Evolutionary conservation across 768 basidiomycete genomes (phyloP).

Genomic region (Russula virescens): DNA sequence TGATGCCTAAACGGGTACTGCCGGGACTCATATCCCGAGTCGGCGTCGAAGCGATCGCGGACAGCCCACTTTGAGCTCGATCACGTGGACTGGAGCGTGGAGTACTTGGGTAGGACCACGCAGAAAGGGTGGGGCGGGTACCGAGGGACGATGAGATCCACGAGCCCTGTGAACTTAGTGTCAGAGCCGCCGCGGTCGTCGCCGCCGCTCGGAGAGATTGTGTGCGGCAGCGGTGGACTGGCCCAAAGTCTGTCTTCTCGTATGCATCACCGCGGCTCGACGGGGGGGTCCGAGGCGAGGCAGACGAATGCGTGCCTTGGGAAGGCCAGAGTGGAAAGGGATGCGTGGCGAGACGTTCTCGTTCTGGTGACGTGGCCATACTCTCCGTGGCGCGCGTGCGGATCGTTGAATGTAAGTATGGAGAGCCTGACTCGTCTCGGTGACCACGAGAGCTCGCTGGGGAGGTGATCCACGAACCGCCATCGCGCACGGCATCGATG

Average conservation of each 20-base stretch:
- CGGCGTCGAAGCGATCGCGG: constrained; percentile 32
- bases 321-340: constrained; percentile 57
- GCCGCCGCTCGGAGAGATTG: constrained; percentile 41
- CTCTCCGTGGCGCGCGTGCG: constrained; percentile 42
- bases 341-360: constrained; percentile 30
- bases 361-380: constrained; percentile 28
- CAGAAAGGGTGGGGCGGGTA: constrained; percentile 51
- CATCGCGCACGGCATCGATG: constrained; percentile 65
- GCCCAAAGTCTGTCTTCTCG: constrained; percentile 44
- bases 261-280: constrained; percentile 41
- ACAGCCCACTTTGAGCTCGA: constrained; percentile 23
- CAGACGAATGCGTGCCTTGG: constrained; percentile 34
- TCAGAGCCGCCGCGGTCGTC: constrained; percentile 35
- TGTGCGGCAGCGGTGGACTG: constrained; percentile 53
- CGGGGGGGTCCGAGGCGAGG: constrained; percentile 48
- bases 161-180: constrained; percentile 62
- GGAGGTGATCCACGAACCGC: constrained; percentile 78
- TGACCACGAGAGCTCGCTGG: constrained; percentile 43
- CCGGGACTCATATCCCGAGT: constrained; percentile 38
- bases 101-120: constrained; percentile 58
- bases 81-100: too few species aligned
- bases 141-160: constrained; percentile 65
- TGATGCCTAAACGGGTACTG: constrained; percentile 45
- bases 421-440: constrained; percentile 35
- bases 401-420: constrained; percentile 70